Evolutionary conservation across 768 basidiomycete species (phyloP).

Genomic region (Cystobasidium onofrii): DNA sequence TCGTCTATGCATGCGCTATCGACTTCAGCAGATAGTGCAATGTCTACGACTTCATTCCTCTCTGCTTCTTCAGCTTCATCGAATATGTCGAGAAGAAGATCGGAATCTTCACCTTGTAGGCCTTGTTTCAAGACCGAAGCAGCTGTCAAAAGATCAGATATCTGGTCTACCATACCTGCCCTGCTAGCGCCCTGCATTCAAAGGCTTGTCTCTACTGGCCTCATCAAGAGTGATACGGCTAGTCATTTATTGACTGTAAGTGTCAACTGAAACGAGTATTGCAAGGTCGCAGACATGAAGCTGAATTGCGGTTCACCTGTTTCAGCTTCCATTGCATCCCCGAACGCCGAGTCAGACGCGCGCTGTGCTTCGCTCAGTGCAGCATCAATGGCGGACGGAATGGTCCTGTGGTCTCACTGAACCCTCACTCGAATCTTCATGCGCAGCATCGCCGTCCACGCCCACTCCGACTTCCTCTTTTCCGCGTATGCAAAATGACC

Average conservation of each 20-base stretch:
- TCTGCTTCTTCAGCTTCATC: background rate
- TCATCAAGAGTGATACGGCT: conserved; percentile 41
- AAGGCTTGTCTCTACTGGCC: conserved; percentile 40
- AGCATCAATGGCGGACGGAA: conserved; percentile 38
- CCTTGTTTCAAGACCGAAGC: background rate
- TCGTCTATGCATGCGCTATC: background rate
- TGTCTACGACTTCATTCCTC: background rate
- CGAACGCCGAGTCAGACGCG: conserved; percentile 38
- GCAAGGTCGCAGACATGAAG: too few species aligned
- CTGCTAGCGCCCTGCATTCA: conserved; percentile 40
- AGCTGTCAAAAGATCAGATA: conserved; percentile 31
- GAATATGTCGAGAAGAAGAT: background rate
- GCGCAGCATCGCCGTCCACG: background rate
- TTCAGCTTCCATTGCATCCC: conserved; percentile 35
- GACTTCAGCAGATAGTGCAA: background rate
- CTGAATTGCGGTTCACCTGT: background rate
- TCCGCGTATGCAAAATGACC: background rate
- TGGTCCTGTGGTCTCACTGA: conserved; percentile 24
- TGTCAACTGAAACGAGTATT: too few species aligned
- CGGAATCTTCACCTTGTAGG: conserved; percentile 10
- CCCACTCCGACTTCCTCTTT: conserved; percentile 7
- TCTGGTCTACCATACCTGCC: conserved; percentile 38
- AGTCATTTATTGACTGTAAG: conserved; percentile 38
- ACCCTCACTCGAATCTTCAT: background rate
- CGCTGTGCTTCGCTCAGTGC: conserved; percentile 34